These are phyloP conservation scores for Coemansia pectinata DNA, from an alignment of 192 early-diverging fungal genomes.

Conservation along the genomic window DNA sequence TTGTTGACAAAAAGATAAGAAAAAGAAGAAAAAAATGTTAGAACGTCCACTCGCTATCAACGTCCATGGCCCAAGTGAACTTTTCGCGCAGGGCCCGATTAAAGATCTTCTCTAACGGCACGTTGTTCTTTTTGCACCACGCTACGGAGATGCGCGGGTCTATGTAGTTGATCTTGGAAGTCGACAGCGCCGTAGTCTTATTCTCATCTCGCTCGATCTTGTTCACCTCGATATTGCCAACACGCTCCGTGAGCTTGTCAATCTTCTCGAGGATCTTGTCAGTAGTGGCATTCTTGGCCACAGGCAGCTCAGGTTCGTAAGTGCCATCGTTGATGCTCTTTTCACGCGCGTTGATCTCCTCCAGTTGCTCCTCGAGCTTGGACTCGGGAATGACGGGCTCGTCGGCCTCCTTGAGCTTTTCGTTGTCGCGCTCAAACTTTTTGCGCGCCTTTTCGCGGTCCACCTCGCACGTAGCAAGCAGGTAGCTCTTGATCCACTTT, in stretches of 20 bases:
- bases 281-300: slow-evolving; percentile 47
- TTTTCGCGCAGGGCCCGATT: slow-evolving; percentile 88
- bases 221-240: slow-evolving; percentile 70
- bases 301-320: slow-evolving; percentile 29
- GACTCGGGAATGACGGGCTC: slow-evolving; percentile 57
- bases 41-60: slow-evolving; percentile 66
- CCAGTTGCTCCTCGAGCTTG: slow-evolving; percentile 56
- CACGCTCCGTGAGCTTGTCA: slow-evolving; percentile 67
- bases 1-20: neutral
- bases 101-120: slow-evolving; percentile 93
- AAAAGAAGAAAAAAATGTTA: slow-evolving; percentile 9
- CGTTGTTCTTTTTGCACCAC: slow-evolving; percentile 88
- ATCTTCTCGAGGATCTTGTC: slow-evolving; percentile 78
- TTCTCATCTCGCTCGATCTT: slow-evolving; percentile 95
- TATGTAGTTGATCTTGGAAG: slow-evolving; percentile 98
- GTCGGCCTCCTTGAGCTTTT: slow-evolving; percentile 68
- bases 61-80: slow-evolving; percentile 93
- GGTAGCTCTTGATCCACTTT: slow-evolving; percentile 72
- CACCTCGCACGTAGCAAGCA: slow-evolving; percentile 62
- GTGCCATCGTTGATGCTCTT: slow-evolving; percentile 44
- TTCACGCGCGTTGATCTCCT: slow-evolving; percentile 43
- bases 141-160: slow-evolving; percentile 94
- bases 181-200: slow-evolving; percentile 93
- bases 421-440: slow-evolving; percentile 79
- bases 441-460: slow-evolving; percentile 69